Percentiles rank a stretch among this genome's conserved stretches.
Evolutionary conservation across 306 rosid genomes (phyloP).

Genomic region (Dicorynia guianensis): DNA sequence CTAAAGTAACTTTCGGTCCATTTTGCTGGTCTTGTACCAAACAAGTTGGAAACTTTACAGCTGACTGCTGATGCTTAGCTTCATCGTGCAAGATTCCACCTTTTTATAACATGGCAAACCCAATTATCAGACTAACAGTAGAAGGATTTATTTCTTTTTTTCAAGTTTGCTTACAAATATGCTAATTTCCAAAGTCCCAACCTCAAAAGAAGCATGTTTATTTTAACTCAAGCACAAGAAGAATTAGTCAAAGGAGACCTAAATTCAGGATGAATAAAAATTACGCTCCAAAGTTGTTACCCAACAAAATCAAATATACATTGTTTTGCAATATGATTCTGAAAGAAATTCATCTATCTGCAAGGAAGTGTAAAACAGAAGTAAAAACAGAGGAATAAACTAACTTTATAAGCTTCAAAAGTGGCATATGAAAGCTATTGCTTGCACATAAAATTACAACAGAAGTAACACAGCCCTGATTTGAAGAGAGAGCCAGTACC

Average conservation of each 20-base stretch:
- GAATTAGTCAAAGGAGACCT: background rate
- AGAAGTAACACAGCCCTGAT: background rate
- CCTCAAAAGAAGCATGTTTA: slow-evolving; percentile 2
- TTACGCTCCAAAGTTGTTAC: background rate
- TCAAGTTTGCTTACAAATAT: background rate
- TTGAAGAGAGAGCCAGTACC: background rate
- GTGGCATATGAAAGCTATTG: background rate
- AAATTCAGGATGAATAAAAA: slow-evolving; percentile 14
- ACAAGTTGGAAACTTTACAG: slow-evolving; percentile 34
- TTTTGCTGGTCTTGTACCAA: slow-evolving; percentile 13
- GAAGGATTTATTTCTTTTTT: background rate
- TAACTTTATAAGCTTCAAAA: background rate
- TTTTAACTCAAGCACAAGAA: background rate
- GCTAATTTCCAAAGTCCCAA: background rate
- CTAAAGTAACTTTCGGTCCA: slow-evolving; percentile 8
- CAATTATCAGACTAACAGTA: background rate
- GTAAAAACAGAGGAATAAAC: background rate
- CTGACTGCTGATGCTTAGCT: background rate
- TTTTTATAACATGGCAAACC: background rate
- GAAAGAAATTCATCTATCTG: background rate
- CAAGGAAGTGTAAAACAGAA: slow-evolving; percentile 21
- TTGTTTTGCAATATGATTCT: background rate
- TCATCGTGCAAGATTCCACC: slow-evolving; percentile 10
- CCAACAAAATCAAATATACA: slow-evolving; percentile 25
- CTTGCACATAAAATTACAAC: slow-evolving; percentile 4